Base-by-base conservation (phyloP, 345 rosid species). In the Ceriops tagal region DNA sequence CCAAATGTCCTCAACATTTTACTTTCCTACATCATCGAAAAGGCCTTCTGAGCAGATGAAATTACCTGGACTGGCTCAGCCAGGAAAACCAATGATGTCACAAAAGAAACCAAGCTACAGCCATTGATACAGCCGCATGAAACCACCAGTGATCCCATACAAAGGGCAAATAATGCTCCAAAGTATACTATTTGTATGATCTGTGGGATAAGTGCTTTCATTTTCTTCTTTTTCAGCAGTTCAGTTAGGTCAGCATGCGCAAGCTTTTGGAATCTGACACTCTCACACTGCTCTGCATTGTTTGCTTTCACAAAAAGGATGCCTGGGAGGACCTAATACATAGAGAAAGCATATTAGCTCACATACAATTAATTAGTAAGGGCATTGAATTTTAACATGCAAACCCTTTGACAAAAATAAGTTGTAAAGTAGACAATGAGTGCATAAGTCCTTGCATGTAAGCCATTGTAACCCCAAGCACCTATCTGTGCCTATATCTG, bases 161-260 rank as follows among this genome's bases (percentile, higher is more conserved):
- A 91, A 70, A 93, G 81, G 39, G 84, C 76, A 51, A 79, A 86
- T 67, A 89, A 68, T 22, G 87, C 83, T 75, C 96, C 97, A 65
- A 89, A 84, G 81, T 89, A 92, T 24, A 86, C 81, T 55, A 86
- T 74, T 78, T 88, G 97, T 61, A 87, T 71, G 57, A 88, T 84
- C 79, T 91, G 97, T 60, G 98, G 98, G 73, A 88, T 84, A 66
- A 91, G 83, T 10, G 88, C 92, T 83, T 92, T 93, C 97, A 93
- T 88, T 78, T 89, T 89, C 88, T 77, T 93, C 87, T 93, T 93
- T 68, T 77, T 81, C 73, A 93, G 82, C 58, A 56, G 84, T 60
- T 75, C 83, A 75, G 81, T 73, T 47, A 81, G 84, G 76, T 89
- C 96, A 69, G 80, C 83, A 72, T 63, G 60, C 61, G 96, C 97